Conservation (phyloP, 148 eudicot genomes). For the Chenopodium suecicum region DNA sequence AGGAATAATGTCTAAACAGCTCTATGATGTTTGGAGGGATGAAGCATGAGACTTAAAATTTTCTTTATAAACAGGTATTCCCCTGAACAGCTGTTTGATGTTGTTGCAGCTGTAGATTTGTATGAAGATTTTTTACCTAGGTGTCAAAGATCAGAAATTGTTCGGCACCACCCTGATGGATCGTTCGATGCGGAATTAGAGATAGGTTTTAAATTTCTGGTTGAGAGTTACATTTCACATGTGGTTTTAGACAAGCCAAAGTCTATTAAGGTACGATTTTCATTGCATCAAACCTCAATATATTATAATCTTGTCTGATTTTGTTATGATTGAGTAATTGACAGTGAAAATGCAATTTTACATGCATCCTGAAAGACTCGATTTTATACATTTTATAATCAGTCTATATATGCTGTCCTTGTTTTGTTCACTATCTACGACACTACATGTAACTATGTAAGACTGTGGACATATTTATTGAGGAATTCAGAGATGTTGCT, state of each 20-base stretch:
- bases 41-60: neutral
- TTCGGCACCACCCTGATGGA: conserved; percentile 68
- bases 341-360: neutral
- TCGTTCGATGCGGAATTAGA: conserved; percentile 93
- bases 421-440: too few relatives aligned
- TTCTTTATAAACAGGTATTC: conserved; percentile 55
- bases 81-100: conserved; percentile 85
- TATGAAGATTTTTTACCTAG: conserved; percentile 88
- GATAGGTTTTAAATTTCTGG: conserved; percentile 85
- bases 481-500: too few relatives aligned
- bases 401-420: neutral
- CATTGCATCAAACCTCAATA: neutral
- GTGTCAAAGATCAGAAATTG: conserved; percentile 81
- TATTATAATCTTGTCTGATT: neutral
- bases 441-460: too few relatives aligned
- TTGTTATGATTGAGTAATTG: neutral
- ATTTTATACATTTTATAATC: neutral
- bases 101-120: conserved; percentile 92
- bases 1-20: neutral
- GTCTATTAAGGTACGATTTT: conserved; percentile 53
- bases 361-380: neutral
- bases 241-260: conserved; percentile 67
- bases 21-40: conserved; percentile 7
- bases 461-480: too few relatives aligned
- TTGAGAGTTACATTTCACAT: conserved; percentile 88